Evolutionary conservation across 345 rosid genomes (phyloP), one percentile per base, ranked within the genome.

Genomic region (Acer saccharum): DNA sequence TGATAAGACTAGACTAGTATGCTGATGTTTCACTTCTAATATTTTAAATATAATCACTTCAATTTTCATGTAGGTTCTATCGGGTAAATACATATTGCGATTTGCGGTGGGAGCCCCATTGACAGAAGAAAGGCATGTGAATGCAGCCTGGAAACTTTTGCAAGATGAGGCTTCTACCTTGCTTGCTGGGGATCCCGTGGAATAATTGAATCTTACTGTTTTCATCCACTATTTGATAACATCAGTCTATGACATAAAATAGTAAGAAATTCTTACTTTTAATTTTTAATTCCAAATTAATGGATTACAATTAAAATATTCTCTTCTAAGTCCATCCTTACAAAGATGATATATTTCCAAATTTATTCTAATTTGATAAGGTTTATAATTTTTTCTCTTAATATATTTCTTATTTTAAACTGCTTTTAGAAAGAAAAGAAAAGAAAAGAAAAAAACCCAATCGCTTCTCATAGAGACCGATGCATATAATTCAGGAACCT

Each of bases 81-180:
- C 96, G 0, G 91, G 90, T 17, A 88, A 73, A 58, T 87, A 87
- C 75, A 81, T 90, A 21, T 81, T 92, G 21, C 89, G 98, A 11
- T 90, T 93, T 73, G 96, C 96, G 1, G 87, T 93, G 14, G 99
- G 97, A 46, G 99, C 97, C 12, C 96, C 98, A 68, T 72, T 93
- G 86, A 95, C 97, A 3, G 97, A 93, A 79, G 94, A 87, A 81
- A 89, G 93, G 74, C 99, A 93, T 68, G 88, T 95, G 67, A 84
- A 74, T 71, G 95, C 86, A 63, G 92, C 98, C 44, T 95, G 98
- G 95, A 85, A 89, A 78, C 80, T 87, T 72, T 73, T 93, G 74
- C 93, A 91, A 83, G 89, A 83, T 13, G 77, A 89, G 79, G 93
- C 94, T 68, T 82, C 94, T 62, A 48, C 85, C 81, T 84, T 91